phyloP scores from a whole-genome alignment of 2,329 filamentous ascomycete genomes.

The Botrytis paeoniae region DNA sequence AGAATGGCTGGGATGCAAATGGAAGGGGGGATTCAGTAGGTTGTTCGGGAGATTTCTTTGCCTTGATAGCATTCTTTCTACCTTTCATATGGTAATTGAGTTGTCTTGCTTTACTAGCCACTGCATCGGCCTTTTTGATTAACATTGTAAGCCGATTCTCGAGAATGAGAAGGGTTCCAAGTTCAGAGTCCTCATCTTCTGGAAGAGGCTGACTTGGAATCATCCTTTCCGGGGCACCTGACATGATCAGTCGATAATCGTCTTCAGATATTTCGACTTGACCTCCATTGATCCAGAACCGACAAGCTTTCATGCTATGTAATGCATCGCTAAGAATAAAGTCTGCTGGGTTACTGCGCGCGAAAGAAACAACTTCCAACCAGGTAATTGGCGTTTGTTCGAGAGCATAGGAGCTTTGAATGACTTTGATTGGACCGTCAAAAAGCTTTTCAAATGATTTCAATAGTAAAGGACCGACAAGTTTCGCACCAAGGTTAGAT shows the following conservation, averaged over 20 bases:
- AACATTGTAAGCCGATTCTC: constrained; percentile 74
- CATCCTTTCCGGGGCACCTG: constrained; percentile 77
- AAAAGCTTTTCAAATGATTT: constrained; percentile 85
- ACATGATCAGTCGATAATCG: constrained; percentile 80
- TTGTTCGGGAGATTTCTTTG: constrained; percentile 50
- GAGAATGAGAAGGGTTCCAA: constrained; percentile 79
- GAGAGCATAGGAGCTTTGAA: constrained; percentile 48
- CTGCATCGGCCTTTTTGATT: constrained; percentile 75
- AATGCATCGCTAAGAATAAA: constrained; percentile 69
- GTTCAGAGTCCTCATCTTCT: constrained; percentile 82
- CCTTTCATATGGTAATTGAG: constrained; percentile 78
- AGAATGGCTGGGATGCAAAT: constrained; percentile 31
- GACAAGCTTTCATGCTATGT: constrained; percentile 70
- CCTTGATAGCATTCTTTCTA: constrained; percentile 68
- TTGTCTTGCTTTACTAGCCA: constrained; percentile 69
- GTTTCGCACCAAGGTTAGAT: constrained; percentile 77
- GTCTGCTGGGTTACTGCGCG: constrained; percentile 73
- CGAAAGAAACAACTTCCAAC: constrained; percentile 83
- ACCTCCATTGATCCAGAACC: constrained; percentile 77
- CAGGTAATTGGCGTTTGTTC: constrained; percentile 68
- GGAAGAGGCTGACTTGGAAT: constrained; percentile 77
- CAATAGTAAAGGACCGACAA: constrained; percentile 76
- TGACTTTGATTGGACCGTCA: constrained; percentile 65
- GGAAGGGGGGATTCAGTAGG: constrained; percentile 19
- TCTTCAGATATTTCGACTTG: constrained; percentile 84